phyloP scores from a whole-genome alignment of 2,329 filamentous ascomycete species.

The Teratosphaeriaceae sp. region DNA sequence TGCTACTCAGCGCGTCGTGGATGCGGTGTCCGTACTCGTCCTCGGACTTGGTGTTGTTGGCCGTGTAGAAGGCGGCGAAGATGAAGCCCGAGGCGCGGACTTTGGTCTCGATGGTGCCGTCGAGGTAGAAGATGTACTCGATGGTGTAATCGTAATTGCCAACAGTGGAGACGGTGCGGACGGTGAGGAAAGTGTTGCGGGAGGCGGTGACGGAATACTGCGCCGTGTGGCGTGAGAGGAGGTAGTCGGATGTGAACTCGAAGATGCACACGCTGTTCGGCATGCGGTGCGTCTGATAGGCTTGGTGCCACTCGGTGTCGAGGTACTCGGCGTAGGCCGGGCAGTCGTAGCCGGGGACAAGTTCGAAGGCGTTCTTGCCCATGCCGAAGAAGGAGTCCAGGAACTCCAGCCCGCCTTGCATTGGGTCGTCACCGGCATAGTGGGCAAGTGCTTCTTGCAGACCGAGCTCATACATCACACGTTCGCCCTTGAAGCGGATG shows the following conservation, averaged over 20 bases:
- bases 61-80: constrained; percentile 41
- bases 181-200: constrained; percentile 39
- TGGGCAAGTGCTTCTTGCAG: constrained; percentile 49
- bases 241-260: constrained; percentile 45
- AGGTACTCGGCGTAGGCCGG: constrained; percentile 47
- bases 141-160: constrained; percentile 52
- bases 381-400: constrained; percentile 32
- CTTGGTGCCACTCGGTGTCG: constrained; percentile 39
- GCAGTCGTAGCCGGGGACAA: constrained; percentile 49
- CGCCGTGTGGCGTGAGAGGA: constrained; percentile 45
- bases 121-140: constrained; percentile 46
- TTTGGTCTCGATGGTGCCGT: constrained; percentile 47
- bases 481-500: constrained; percentile 45
- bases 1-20: constrained; percentile 31
- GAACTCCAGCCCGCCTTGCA: constrained; percentile 34
- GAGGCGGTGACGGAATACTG: constrained; percentile 37
- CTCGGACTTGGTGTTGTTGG: constrained; percentile 33
- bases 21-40: constrained; percentile 35
- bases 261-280: constrained; percentile 50
- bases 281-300: constrained; percentile 37
- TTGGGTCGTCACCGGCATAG: constrained; percentile 45
- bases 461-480: constrained; percentile 47
- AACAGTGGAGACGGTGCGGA: constrained; percentile 45
- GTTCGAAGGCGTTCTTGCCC: constrained; percentile 39
- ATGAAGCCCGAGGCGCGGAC: constrained; percentile 51